phyloP scores from a whole-genome alignment of 2,329 filamentous ascomycete genomes.

The Diaporthe destruens region DNA sequence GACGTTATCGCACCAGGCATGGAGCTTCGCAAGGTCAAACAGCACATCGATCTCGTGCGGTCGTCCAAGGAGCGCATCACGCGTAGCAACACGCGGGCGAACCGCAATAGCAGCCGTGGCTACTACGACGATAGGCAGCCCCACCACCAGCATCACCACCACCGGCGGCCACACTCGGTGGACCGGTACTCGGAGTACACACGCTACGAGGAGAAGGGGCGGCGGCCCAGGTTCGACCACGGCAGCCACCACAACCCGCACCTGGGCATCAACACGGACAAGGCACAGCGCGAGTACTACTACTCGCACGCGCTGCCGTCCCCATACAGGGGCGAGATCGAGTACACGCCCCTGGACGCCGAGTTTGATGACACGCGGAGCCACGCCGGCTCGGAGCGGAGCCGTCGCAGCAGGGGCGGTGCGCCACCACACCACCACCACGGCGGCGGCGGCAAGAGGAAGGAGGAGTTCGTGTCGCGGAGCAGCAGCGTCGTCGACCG shows the following conservation, averaged over 20 bases:
- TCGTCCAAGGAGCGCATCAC: constrained; percentile 36
- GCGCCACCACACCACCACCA: neutral
- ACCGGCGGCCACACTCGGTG: constrained; percentile 37
- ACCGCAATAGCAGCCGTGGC: constrained; percentile 1
- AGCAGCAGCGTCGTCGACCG: constrained; percentile 38
- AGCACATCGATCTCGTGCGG: constrained; percentile 39
- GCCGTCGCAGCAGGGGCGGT: neutral
- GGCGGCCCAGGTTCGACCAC: constrained; percentile 28
- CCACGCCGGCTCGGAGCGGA: constrained; percentile 17
- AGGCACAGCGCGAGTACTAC: constrained; percentile 40
- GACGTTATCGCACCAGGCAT: constrained; percentile 19
- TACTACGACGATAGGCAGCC: constrained; percentile 35
- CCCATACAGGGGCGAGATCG: constrained; percentile 39
- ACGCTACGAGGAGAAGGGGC: constrained; percentile 36
- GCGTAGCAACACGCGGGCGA: constrained; percentile 38
- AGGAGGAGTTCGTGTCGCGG: constrained; percentile 29
- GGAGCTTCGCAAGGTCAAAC: constrained; percentile 39
- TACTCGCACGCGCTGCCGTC: constrained; percentile 40
- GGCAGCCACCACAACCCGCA: constrained; percentile 30
- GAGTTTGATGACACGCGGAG: constrained; percentile 33
- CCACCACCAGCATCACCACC: constrained; percentile 14
- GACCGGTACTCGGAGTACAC: constrained; percentile 33
- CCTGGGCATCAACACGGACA: constrained; percentile 38
- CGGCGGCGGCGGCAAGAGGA: neutral
- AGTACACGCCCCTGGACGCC: constrained; percentile 38